Conservation (phyloP, 257 asterid genomes). For the Solanum gandarillasii region DNA sequence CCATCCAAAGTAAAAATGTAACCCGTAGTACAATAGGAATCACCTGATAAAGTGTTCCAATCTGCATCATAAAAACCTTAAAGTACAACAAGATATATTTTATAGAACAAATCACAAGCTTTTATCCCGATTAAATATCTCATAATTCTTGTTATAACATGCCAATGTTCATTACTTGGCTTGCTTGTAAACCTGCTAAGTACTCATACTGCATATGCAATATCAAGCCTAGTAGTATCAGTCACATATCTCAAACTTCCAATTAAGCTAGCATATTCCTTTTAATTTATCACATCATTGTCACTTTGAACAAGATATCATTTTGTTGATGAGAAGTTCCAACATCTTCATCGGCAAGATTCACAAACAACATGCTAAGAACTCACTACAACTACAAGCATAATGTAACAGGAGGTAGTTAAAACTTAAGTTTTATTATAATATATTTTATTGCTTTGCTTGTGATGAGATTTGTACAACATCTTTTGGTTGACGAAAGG, state of each 20-base stretch:
- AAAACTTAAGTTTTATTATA: neutral
- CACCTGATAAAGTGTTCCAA: neutral
- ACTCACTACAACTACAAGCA: neutral
- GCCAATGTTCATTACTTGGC: neutral
- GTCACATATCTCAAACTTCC: neutral
- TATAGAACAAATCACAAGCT: neutral
- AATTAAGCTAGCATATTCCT: neutral
- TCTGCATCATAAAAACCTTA: neutral
- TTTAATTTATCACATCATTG: neutral
- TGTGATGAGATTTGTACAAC: neutral
- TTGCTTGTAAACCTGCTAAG: neutral
- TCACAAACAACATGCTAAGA: neutral
- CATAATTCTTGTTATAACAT: neutral
- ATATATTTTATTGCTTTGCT: neutral
- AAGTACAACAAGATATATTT: neutral
- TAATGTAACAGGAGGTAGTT: neutral
- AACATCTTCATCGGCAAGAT: neutral
- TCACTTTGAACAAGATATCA: neutral
- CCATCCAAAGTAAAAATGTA: neutral
- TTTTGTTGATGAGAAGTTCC: neutral
- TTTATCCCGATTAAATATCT: neutral
- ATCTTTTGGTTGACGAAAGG: neutral
- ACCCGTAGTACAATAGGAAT: neutral
- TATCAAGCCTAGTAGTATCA: neutral
- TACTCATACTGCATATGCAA: neutral